Percentiles rank a stretch among this genome's conserved stretches.
Evolutionary conservation across 1,284 basidiomycete species (phyloP).

Genomic region (Wallemia hederae): DNA sequence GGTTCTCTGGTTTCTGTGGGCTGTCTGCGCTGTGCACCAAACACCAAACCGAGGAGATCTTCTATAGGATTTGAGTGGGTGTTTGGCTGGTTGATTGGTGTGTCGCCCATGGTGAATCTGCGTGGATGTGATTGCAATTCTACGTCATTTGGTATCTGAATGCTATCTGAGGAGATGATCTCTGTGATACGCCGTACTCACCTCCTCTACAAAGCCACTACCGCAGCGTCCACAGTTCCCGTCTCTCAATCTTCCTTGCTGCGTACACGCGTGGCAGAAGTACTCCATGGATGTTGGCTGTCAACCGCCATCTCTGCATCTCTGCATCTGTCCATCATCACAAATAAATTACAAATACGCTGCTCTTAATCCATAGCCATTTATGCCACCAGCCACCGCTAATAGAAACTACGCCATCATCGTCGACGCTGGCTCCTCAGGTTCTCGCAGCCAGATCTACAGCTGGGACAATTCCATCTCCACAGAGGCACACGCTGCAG

Average conservation of each 20-base stretch:
- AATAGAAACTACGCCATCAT: constrained; percentile 46
- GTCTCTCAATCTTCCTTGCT: background rate
- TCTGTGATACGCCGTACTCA: too few species aligned
- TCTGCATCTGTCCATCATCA: constrained; percentile 5
- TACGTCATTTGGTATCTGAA: too few species aligned
- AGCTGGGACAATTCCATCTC: constrained; percentile 48
- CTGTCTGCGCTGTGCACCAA: background rate
- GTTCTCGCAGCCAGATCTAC: constrained; percentile 85
- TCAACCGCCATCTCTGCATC: too few species aligned
- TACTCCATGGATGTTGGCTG: background rate
- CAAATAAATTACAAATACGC: background rate
- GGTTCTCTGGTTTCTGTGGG: too few species aligned
- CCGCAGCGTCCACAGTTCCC: background rate
- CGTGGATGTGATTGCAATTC: too few species aligned
- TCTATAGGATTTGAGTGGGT: background rate
- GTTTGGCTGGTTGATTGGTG: too few species aligned
- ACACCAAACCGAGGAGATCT: background rate
- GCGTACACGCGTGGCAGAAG: background rate
- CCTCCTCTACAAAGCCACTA: background rate
- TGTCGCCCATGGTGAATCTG: too few species aligned
- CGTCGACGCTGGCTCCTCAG: constrained; percentile 91
- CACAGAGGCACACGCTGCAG: constrained; percentile 23
- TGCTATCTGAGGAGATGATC: too few species aligned
- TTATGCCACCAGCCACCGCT: background rate
- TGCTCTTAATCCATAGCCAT: background rate